Percentiles rank a stretch among this genome's conserved stretches.
Evolutionary conservation across 495 filamentous ascomycete species (phyloP).

Genomic region (Trichoderma asperelloides): DNA sequence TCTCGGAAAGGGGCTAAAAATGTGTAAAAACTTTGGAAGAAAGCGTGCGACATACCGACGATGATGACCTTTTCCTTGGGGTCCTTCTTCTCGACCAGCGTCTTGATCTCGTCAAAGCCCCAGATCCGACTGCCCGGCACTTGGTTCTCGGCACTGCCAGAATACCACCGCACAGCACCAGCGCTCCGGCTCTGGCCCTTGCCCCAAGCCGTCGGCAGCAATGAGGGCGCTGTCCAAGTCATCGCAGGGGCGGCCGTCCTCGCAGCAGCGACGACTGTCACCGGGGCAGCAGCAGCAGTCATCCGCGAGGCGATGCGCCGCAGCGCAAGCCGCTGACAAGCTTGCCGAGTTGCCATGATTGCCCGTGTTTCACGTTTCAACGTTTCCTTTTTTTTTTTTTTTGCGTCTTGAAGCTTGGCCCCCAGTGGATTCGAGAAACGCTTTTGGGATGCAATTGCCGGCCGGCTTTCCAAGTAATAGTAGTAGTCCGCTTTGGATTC

Average conservation of each 20-base stretch:
- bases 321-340: not conserved
- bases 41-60: slow-evolving; percentile 19
- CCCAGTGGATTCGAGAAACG: no score
- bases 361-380: no score
- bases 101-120: slow-evolving; percentile 35
- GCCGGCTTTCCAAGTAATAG: no score
- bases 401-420: no score
- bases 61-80: slow-evolving; percentile 13
- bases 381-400: no score
- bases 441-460: no score
- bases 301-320: not conserved
- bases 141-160: slow-evolving; percentile 10
- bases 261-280: not conserved
- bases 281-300: not conserved
- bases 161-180: slow-evolving; percentile 15
- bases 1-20: no score
- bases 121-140: slow-evolving; percentile 32
- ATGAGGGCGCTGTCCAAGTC: not conserved
- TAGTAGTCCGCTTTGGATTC: no score
- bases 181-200: not conserved
- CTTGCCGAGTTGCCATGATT: not conserved
- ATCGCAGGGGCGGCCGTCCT: not conserved
- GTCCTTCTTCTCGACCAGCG: slow-evolving; percentile 5
- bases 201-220: no score
- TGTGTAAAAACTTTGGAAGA: no score